A percentile compares a stretch with the other conserved stretches of the same genome.
phyloP scores from a whole-genome alignment of 208 protist genomes.

The Angomonas ambiguus region DNA sequence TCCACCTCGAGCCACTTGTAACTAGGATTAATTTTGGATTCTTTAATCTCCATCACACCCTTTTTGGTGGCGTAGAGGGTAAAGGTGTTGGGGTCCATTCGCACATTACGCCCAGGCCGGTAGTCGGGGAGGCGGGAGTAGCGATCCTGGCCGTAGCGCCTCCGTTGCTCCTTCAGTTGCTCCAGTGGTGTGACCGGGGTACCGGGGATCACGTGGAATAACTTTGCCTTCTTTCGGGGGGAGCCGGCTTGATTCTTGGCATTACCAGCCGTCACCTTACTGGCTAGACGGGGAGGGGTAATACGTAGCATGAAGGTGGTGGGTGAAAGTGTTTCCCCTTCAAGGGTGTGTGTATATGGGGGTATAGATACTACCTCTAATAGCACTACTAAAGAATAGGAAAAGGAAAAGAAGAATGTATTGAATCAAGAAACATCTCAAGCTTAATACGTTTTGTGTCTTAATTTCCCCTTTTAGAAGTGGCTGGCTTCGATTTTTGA shows the following conservation, averaged over 20 bases:
- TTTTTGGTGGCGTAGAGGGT: constrained; percentile 77
- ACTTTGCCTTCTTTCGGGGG: constrained; percentile 50
- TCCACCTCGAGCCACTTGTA: constrained; percentile 87
- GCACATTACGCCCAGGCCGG: constrained; percentile 63
- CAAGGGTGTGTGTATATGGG: no score
- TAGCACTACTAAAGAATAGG: background rate
- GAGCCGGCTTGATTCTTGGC: constrained; percentile 75
- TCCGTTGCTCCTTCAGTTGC: constrained; percentile 77
- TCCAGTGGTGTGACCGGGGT: constrained; percentile 72
- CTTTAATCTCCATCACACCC: constrained; percentile 72
- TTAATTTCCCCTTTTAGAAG: no score
- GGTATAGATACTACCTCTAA: background rate
- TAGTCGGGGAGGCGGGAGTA: constrained; percentile 74
- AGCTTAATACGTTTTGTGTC: background rate
- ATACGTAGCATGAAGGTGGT: constrained; percentile 40
- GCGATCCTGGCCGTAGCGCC: constrained; percentile 70
- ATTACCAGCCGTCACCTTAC: constrained; percentile 79
- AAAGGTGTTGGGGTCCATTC: constrained; percentile 78
- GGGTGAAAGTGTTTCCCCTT: background rate
- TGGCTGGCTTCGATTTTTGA: no score
- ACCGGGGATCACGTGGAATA: constrained; percentile 72
- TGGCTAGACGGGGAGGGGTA: constrained; percentile 25
- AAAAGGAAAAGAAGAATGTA: no score
- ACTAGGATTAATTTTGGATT: constrained; percentile 54
- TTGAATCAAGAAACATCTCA: no score